phyloP scores from a whole-genome alignment of 2,329 filamentous ascomycete genomes.

The Fusarium humuli region DNA sequence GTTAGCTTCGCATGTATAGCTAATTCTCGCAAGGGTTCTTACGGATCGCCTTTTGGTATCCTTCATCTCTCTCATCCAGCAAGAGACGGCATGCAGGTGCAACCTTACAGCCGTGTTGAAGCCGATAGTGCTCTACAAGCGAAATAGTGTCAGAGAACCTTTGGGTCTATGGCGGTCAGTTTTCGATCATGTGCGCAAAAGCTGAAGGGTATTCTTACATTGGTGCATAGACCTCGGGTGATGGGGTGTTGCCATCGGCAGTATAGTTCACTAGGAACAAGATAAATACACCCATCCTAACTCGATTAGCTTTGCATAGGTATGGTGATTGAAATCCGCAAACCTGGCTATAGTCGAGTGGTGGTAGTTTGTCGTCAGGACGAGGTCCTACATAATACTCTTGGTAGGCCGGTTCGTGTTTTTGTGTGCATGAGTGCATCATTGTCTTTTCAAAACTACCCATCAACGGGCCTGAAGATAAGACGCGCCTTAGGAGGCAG shows the following conservation, averaged over 20 bases:
- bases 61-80: background rate
- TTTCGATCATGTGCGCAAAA: background rate
- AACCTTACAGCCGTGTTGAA: background rate
- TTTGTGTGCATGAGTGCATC: background rate
- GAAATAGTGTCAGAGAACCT: background rate
- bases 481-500: background rate
- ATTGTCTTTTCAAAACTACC: background rate
- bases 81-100: background rate
- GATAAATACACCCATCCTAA: background rate
- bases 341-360: background rate
- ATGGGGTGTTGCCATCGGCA: slow-evolving; percentile 1
- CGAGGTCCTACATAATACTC: background rate
- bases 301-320: background rate
- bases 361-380: background rate
- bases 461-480: background rate
- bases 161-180: background rate
- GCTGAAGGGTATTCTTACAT: background rate
- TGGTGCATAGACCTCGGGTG: background rate
- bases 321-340: too few species aligned
- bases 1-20: background rate
- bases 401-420: background rate
- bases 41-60: background rate
- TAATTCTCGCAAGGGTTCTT: background rate
- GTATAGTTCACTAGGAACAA: background rate
- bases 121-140: background rate